Evolutionary conservation across 2,329 filamentous ascomycete species (phyloP).

Genomic region (Stromatinia cepivora): DNA sequence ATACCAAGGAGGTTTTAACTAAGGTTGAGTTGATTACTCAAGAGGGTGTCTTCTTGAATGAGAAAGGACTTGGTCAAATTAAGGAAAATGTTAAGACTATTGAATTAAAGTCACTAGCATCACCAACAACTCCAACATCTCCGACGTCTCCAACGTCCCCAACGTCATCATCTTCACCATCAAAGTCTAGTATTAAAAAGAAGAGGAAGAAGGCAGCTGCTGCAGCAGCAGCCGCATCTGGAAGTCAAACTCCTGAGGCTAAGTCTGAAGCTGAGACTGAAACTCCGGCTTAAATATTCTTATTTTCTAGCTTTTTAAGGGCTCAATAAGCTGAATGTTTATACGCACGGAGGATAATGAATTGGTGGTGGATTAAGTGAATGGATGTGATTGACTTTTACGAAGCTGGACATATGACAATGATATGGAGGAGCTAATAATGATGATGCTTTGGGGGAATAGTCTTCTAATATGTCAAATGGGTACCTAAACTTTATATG

Average conservation of each 20-base stretch:
- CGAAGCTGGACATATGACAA: slow-evolving; percentile 12
- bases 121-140: slow-evolving; percentile 45
- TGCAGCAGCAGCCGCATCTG: not conserved
- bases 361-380: not conserved
- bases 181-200: slow-evolving; percentile 44
- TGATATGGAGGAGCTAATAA: slow-evolving; percentile 17
- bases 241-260: not conserved
- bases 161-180: slow-evolving; percentile 51
- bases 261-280: not conserved
- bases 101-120: slow-evolving; percentile 34
- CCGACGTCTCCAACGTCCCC: slow-evolving; percentile 43
- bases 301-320: not conserved
- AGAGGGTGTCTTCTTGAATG: slow-evolving; percentile 17
- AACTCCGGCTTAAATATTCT: not conserved
- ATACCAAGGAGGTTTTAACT: slow-evolving; percentile 26
- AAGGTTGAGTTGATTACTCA: slow-evolving; percentile 19
- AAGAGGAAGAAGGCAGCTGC: slow-evolving; percentile 1
- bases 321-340: too few species aligned
- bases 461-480: slow-evolving; percentile 12
- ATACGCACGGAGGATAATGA: not conserved
- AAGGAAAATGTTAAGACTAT: slow-evolving; percentile 15
- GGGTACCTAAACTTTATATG: slow-evolving; percentile 9
- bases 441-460: slow-evolving; percentile 15
- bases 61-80: slow-evolving; percentile 22
- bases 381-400: slow-evolving; percentile 7